phyloP scores from a whole-genome alignment of 768 basidiomycete species.

The Rubroboletus satanas region DNA sequence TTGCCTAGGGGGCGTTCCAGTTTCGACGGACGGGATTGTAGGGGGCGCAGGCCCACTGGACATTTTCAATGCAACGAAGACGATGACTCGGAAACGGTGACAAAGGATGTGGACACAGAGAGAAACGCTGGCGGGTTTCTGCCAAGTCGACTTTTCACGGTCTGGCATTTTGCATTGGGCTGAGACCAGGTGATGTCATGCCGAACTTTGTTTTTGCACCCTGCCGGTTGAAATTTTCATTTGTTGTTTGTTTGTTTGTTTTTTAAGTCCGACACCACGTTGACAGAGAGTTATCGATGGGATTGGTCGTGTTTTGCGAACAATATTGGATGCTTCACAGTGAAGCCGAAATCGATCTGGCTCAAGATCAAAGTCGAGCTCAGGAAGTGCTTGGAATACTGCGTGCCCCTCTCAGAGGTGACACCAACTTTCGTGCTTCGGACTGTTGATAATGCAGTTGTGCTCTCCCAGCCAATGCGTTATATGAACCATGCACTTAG shows the following conservation, averaged over 20 bases:
- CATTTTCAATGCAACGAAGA: conserved; percentile 7
- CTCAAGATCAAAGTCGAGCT: neutral
- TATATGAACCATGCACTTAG: neutral
- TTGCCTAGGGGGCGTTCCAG: conserved; percentile 17
- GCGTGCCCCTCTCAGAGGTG: neutral
- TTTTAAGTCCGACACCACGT: neutral
- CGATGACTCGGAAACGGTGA: neutral
- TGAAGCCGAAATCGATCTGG: neutral
- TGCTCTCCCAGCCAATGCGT: neutral
- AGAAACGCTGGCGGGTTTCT: neutral
- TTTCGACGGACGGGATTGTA: conserved; percentile 13
- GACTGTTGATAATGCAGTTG: neutral
- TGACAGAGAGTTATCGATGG: neutral
- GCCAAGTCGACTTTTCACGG: neutral
- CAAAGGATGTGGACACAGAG: neutral
- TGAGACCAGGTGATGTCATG: conserved; percentile 27
- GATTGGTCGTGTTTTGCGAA: neutral
- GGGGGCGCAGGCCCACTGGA: conserved; percentile 9
- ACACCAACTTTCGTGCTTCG: neutral
- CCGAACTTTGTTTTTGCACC: conserved; percentile 2
- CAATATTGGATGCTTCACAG: neutral
- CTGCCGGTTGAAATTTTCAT: conserved; percentile 14
- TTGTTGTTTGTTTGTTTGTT: neutral
- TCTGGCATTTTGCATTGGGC: conserved; percentile 1
- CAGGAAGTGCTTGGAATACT: neutral